These are phyloP conservation scores for Arachnomyces sp. DNA, from an alignment of 2,329 filamentous ascomycete species.

Conservation along the genomic window DNA sequence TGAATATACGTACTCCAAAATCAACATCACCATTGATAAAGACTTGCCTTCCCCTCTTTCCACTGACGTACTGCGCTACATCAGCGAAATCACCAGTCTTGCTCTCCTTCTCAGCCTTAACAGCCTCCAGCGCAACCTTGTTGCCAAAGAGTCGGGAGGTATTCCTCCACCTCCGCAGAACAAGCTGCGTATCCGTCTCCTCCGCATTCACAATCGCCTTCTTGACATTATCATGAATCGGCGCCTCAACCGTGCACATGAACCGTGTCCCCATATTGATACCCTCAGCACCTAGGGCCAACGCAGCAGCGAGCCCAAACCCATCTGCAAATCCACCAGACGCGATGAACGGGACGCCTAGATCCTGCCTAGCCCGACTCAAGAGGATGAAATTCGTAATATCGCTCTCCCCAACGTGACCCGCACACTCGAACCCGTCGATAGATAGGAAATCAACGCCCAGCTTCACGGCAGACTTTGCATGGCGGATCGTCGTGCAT, in stretches of 20 bases:
- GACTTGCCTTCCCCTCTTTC: conserved; percentile 82
- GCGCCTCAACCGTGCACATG: conserved; percentile 91
- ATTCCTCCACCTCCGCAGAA: conserved; percentile 87
- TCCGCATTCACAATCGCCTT: conserved; percentile 77
- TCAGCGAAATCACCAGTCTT: conserved; percentile 80
- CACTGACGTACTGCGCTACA: conserved; percentile 78
- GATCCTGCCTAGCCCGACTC: conserved; percentile 70
- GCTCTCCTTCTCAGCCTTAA: conserved; percentile 76
- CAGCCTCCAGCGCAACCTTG: conserved; percentile 71
- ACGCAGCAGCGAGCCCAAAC: conserved; percentile 79
- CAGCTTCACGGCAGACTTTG: conserved; percentile 81
- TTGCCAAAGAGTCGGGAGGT: conserved; percentile 84
- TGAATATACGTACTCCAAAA: conserved; percentile 60
- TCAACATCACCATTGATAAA: conserved; percentile 88
- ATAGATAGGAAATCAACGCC: conserved; percentile 96
- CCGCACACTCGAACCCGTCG: conserved; percentile 95
- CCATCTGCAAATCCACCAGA: conserved; percentile 94
- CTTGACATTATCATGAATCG: conserved; percentile 91
- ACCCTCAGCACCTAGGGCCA: conserved; percentile 82
- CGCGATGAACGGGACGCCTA: conserved; percentile 84
- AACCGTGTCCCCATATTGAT: conserved; percentile 99
- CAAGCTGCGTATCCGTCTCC: conserved; percentile 83
- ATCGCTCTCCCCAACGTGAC: conserved; percentile 48
- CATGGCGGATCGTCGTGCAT: conserved; percentile 93
- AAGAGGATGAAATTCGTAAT: conserved; percentile 58